Base-by-base conservation (phyloP, 192 early-diverging fungal species). In the Coemansia sp. region DNA sequence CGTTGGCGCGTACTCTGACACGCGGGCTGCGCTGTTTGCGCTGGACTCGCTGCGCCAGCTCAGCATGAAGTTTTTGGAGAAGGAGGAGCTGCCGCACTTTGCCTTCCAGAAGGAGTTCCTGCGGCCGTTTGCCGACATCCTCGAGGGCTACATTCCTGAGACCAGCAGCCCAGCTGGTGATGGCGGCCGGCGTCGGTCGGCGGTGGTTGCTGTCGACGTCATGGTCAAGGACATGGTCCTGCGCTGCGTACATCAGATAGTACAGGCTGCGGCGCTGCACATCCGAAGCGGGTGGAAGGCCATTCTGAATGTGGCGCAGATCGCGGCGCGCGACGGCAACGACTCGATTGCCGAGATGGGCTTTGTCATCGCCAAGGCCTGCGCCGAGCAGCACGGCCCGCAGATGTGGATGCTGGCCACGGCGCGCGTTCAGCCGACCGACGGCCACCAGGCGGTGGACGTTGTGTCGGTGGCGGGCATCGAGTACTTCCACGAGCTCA, bases 81-180 rank as follows among this genome's bases (percentile, higher is more conserved):
- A 96, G 66, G 96, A 98, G 82, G 96, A 98, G 85, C 78, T 98
- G 61, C 90, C 91, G 13, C 93, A 98, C 77, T 98, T 93, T 82
- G 91, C 93, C 38, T 93, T 96, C 70, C 96, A 98, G 81, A 93
- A 94, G 76, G 96, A 98, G 77, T 97, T 98, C 71, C 77, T 98
- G 66, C 90, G 90, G 60, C 94, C 94, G 36, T 98, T 97, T 78
- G 93, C 93, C 5, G 84, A 90, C 43, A 87, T 92, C 22, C 72
- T 93, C 57, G 93, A 88, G 65, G 93, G 95, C 22, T 92, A 92
- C 63, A 84, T 89, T n/a, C 85, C 93, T 31, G 90, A 89, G 16
- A 13, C 59, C 29, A 61, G 67, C 29, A n/a, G n/a, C n/a, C 54
- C 54, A 5, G 27, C 27, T n/a, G n/a, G n/a, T 12, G 52, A 31